Evolutionary conservation across 2,329 filamentous ascomycete genomes (phyloP).

Genomic region (Alternaria novae-zelandiae): DNA sequence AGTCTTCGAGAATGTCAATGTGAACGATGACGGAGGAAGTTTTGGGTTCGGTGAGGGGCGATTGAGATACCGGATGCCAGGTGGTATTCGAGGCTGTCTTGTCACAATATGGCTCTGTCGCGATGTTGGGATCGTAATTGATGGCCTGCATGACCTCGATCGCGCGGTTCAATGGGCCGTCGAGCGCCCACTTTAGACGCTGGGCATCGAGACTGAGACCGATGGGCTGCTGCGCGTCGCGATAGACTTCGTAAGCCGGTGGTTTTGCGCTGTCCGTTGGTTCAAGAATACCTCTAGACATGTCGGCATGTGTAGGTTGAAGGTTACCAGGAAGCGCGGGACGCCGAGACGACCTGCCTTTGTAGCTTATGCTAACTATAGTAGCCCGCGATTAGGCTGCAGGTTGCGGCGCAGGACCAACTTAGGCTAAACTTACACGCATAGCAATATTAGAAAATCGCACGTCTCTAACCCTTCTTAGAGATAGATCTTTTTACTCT

Average conservation of each 20-base stretch:
- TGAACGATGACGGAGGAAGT: neutral
- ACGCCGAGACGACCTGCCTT: neutral
- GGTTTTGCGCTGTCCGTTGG: neutral
- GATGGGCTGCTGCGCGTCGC: neutral
- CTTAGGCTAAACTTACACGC: neutral
- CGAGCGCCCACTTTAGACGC: neutral
- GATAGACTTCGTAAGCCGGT: neutral
- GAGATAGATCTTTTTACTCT: no score
- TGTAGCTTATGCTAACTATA: neutral
- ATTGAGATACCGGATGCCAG: neutral
- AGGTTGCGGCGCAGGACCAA: neutral
- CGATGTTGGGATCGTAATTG: neutral
- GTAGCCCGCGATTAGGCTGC: neutral
- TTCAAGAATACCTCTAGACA: neutral
- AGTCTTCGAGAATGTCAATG: neutral
- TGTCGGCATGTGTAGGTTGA: neutral
- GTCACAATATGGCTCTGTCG: neutral
- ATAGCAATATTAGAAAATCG: neutral
- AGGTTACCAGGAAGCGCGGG: neutral
- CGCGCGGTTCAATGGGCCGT: neutral
- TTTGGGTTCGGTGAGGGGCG: neutral
- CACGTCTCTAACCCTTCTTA: no score
- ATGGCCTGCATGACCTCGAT: neutral
- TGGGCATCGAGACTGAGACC: neutral
- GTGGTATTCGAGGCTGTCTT: neutral